These are phyloP conservation scores for Umbelopsis vinacea DNA, from an alignment of 192 early-diverging fungal species.

Conservation along the genomic window DNA sequence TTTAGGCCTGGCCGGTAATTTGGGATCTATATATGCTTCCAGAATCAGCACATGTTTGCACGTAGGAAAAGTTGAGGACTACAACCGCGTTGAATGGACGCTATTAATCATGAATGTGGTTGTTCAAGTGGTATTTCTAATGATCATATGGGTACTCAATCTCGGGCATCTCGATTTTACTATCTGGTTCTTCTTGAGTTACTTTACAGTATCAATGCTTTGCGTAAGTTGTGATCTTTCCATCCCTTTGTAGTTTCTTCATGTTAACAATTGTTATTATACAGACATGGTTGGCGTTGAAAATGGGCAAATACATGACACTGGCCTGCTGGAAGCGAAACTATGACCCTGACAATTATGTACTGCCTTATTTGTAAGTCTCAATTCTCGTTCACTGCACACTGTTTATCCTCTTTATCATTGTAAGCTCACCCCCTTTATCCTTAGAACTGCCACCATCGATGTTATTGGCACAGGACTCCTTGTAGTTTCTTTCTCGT, in stretches of 20 bases:
- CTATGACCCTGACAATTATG: slow-evolving; percentile 83
- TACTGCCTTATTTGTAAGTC: slow-evolving; percentile 62
- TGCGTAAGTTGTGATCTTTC: slow-evolving; percentile 49
- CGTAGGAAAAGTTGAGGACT: slow-evolving; percentile 47
- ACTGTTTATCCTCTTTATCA: neutral
- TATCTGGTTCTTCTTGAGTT: slow-evolving; percentile 50
- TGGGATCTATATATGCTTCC: slow-evolving; percentile 80
- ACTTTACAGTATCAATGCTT: slow-evolving; percentile 58
- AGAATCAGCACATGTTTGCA: slow-evolving; percentile 78
- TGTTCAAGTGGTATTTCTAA: slow-evolving; percentile 65
- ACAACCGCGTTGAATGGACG: slow-evolving; percentile 56
- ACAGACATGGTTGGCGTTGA: slow-evolving; percentile 58
- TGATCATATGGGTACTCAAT: slow-evolving; percentile 51
- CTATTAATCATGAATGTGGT: slow-evolving; percentile 73
- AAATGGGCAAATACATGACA: slow-evolving; percentile 61
- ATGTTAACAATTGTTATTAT: slow-evolving; percentile 37
- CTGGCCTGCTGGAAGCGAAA: slow-evolving; percentile 64
- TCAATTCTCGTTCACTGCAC: neutral
- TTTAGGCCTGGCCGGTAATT: slow-evolving; percentile 66
- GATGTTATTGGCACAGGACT: slow-evolving; percentile 72
- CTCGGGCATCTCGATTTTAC: slow-evolving; percentile 49
- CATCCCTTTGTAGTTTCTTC: slow-evolving; percentile 1
- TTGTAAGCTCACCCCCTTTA: slow-evolving; percentile 19
- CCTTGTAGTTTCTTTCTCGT: slow-evolving; percentile 54
- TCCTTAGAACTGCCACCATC: slow-evolving; percentile 66